Conservation (phyloP, 2,329 filamentous ascomycete genomes). For the Corniculantispora saksenae region DNA sequence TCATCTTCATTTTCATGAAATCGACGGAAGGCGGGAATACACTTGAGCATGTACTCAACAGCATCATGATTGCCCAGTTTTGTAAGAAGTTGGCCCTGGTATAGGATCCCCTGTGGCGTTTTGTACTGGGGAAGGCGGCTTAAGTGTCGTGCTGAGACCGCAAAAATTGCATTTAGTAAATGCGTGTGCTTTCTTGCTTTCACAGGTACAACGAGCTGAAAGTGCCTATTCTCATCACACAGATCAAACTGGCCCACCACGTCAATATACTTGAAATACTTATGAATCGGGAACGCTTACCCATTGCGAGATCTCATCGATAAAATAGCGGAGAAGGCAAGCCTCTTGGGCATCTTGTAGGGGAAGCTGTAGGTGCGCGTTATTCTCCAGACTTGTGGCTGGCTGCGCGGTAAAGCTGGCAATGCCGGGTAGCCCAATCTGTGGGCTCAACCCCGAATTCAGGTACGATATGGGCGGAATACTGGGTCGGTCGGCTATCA, state of each 20-base stretch:
- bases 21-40: constrained; percentile 40
- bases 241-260: constrained; percentile 37
- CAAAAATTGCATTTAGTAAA: constrained; percentile 43
- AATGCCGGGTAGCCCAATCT: constrained; percentile 10
- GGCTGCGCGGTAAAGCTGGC: constrained; percentile 6
- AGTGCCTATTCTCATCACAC: constrained; percentile 42
- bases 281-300: constrained; percentile 25
- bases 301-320: constrained; percentile 43
- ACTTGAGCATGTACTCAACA: constrained; percentile 42
- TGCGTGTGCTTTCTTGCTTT: constrained; percentile 38
- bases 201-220: constrained; percentile 40
- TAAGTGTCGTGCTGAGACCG: constrained; percentile 41
- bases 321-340: constrained; percentile 40
- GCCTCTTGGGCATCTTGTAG: constrained; percentile 39
- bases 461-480: constrained; percentile 10
- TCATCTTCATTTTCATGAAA: constrained; percentile 40
- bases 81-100: constrained; percentile 39
- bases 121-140: constrained; percentile 41
- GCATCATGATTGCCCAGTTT: constrained; percentile 39
- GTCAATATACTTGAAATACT: not conserved
- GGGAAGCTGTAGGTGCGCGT: constrained; percentile 28
- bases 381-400: constrained; percentile 9
- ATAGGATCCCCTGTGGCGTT: constrained; percentile 36
- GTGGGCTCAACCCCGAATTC: not conserved
- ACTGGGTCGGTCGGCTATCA: not conserved